Percentiles rank a stretch among this genome's conserved stretches.
Conservation (phyloP, 2,329 filamentous ascomycete genomes). For the Colletotrichum filicis region DNA sequence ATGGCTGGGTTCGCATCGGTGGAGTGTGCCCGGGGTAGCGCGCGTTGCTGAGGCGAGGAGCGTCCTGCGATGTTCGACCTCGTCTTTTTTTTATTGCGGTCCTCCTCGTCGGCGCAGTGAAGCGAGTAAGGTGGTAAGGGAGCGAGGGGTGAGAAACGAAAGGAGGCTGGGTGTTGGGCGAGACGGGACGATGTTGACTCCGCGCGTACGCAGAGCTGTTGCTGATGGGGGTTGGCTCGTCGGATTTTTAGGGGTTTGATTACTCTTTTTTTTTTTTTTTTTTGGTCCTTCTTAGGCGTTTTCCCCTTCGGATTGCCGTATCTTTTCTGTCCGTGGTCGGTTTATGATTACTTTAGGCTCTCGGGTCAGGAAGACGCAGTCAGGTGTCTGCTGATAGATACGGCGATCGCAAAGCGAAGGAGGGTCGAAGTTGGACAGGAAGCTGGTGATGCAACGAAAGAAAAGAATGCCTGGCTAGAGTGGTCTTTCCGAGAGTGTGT, state of each 20-base stretch:
- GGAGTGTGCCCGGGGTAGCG: constrained; percentile 43
- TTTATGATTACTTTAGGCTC: constrained; percentile 26
- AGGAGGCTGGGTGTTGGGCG: constrained; percentile 31
- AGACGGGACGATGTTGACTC: constrained; percentile 29
- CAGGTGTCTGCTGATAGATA: constrained; percentile 4
- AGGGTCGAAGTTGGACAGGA: constrained; percentile 2
- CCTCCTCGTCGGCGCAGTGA: constrained; percentile 32
- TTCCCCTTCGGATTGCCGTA: constrained; percentile 3
- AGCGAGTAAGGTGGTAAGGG: constrained; percentile 31
- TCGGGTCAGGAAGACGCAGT: constrained; percentile 2
- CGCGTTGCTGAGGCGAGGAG: constrained; percentile 39
- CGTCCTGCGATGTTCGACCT: constrained; percentile 46
- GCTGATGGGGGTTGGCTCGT: constrained; percentile 34
- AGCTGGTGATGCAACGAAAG: background rate
- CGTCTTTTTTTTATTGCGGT: constrained; percentile 48
- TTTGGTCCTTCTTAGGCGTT: background rate
- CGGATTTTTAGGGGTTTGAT: constrained; percentile 25
- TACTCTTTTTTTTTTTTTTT: constrained; percentile 4
- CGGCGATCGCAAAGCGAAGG: background rate
- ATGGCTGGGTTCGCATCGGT: constrained; percentile 59
- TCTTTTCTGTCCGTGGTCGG: constrained; percentile 19
- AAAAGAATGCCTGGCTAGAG: background rate
- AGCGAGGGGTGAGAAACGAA: constrained; percentile 28
- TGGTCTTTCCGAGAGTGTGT: background rate
- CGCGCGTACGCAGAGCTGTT: constrained; percentile 28